A percentile compares a stretch with the other conserved stretches of the same genome.
Evolutionary conservation across 768 basidiomycete genomes (phyloP).

Genomic region (Lactarius pseudohatsudake): DNA sequence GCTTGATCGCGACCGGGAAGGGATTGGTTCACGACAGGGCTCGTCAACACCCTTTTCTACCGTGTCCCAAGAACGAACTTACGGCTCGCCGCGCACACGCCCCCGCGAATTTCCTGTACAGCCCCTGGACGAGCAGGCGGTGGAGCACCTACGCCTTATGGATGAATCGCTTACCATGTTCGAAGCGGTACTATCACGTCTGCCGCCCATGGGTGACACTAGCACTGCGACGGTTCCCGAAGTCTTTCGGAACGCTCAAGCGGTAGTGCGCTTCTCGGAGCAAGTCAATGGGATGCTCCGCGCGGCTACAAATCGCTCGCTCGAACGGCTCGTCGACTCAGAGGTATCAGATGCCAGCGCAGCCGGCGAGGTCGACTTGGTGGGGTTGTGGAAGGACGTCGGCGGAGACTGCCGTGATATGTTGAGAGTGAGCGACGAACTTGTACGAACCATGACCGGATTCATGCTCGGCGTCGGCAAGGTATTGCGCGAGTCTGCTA

Average conservation of each 20-base stretch:
- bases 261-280: slow-evolving; percentile 64
- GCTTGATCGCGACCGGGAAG: slow-evolving; percentile 33
- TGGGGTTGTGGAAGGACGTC: slow-evolving; percentile 65
- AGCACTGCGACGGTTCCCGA: slow-evolving; percentile 48
- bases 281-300: slow-evolving; percentile 63
- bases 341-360: slow-evolving; percentile 57
- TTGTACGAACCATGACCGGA: slow-evolving; percentile 73
- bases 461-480: slow-evolving; percentile 75
- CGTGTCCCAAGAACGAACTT: slow-evolving; percentile 27
- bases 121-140: slow-evolving; percentile 28
- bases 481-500: slow-evolving; percentile 56
- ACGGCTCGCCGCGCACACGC: slow-evolving; percentile 28
- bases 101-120: slow-evolving; percentile 12
- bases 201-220: slow-evolving; percentile 46
- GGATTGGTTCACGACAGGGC: slow-evolving; percentile 15
- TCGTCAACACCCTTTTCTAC: slow-evolving; percentile 23
- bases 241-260: slow-evolving; percentile 59
- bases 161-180: slow-evolving; percentile 68
- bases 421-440: slow-evolving; percentile 71
- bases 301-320: slow-evolving; percentile 52
- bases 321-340: slow-evolving; percentile 73
- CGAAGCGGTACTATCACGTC: slow-evolving; percentile 59
- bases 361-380: slow-evolving; percentile 40
- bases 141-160: slow-evolving; percentile 71
- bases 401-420: slow-evolving; percentile 74